A percentile compares a stretch with the other conserved stretches of the same genome.
These are phyloP conservation scores for Candida boleticola DNA, from an alignment of 805 yeast species.

Conservation along the genomic window DNA sequence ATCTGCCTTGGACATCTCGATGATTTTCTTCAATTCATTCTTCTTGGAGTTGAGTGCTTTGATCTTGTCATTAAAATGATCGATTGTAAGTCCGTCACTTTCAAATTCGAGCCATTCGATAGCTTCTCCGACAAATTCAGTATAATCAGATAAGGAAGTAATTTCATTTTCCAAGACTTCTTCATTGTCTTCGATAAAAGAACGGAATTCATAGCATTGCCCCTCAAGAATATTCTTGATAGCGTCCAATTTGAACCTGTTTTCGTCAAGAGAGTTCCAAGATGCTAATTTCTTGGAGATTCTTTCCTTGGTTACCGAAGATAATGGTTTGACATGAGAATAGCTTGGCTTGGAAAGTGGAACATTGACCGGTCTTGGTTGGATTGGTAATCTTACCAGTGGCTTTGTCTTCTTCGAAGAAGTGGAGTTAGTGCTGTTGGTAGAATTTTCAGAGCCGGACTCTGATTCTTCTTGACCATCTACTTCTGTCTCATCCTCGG, in stretches of 20 bases:
- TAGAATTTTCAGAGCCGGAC: conserved; percentile 12
- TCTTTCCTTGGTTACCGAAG: conserved; percentile 38
- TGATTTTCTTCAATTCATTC: conserved; percentile 27
- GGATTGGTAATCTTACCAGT: conserved; percentile 20
- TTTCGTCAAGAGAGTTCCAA: conserved; percentile 55
- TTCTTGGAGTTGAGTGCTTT: conserved; percentile 17
- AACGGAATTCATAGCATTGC: conserved; percentile 66
- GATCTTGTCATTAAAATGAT: conserved; percentile 25
- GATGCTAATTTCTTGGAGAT: conserved; percentile 48
- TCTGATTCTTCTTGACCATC: background rate
- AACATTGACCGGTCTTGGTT: conserved; percentile 22
- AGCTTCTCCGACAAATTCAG: conserved; percentile 40
- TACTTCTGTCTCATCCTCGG: conserved; percentile 11
- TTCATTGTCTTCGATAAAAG: conserved; percentile 53
- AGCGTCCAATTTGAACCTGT: conserved; percentile 53
- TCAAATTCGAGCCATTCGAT: conserved; percentile 82
- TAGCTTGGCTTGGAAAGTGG: conserved; percentile 49
- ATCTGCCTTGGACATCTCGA: conserved; percentile 45
- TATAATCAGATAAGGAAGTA: conserved; percentile 25
- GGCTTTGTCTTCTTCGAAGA: conserved; percentile 14
- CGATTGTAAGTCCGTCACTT: conserved; percentile 47
- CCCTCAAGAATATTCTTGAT: conserved; percentile 70
- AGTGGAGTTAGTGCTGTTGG: conserved; percentile 17
- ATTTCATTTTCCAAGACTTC: conserved; percentile 35
- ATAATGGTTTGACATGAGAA: conserved; percentile 30